phyloP scores from a whole-genome alignment of 2,329 filamentous ascomycete genomes.

The Penicillium rolfsii region DNA sequence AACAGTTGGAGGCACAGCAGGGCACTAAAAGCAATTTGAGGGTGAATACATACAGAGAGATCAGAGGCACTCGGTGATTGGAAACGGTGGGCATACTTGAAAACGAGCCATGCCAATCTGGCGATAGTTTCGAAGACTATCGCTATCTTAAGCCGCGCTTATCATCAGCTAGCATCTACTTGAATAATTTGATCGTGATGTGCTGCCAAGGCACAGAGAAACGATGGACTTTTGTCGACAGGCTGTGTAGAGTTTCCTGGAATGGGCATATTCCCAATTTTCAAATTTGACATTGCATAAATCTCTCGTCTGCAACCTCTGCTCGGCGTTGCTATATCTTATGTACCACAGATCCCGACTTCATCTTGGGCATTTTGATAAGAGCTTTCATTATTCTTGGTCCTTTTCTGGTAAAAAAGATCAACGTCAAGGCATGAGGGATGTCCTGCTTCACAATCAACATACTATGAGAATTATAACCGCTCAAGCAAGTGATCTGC shows the following conservation, averaged over 20 bases:
- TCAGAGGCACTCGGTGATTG: neutral
- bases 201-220: neutral
- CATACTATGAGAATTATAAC: neutral
- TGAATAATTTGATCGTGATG: neutral
- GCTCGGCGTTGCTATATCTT: neutral
- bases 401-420: slow-evolving; percentile 18
- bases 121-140: neutral
- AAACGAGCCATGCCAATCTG: neutral
- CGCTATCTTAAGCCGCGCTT: neutral
- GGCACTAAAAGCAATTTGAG: too few species aligned
- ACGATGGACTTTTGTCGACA: neutral
- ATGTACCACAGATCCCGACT: neutral
- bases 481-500: slow-evolving; percentile 11
- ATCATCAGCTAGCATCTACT: neutral
- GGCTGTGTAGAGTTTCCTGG: neutral
- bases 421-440: slow-evolving; percentile 6
- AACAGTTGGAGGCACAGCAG: too few species aligned
- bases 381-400: slow-evolving; percentile 26
- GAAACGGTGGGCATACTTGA: neutral
- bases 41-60: neutral
- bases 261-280: neutral
- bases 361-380: slow-evolving; percentile 11
- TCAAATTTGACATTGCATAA: neutral
- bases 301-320: neutral
- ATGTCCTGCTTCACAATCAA: neutral